phyloP scores from a whole-genome alignment of 2,329 filamentous ascomycete species.

The Triangularia verruculosa region DNA sequence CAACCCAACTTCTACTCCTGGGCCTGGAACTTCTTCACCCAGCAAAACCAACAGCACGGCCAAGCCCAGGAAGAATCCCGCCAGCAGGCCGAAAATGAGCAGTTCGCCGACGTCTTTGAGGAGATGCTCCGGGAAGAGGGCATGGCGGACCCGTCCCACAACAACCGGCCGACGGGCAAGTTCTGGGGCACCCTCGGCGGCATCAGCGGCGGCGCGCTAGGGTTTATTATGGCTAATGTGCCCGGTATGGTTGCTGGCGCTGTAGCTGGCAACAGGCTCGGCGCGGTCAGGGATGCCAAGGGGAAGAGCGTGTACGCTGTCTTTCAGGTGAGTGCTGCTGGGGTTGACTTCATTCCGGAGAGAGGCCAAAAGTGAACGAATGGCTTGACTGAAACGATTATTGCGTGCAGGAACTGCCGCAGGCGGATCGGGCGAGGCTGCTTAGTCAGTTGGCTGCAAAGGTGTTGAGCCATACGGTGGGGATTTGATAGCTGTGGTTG shows the following conservation, averaged over 20 bases:
- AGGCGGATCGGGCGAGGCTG: constrained; percentile 74
- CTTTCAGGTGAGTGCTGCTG: constrained; percentile 55
- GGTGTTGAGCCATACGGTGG: constrained; percentile 78
- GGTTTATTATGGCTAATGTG: constrained; percentile 92
- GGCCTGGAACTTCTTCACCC: constrained; percentile 64
- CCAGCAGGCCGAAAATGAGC: constrained; percentile 51
- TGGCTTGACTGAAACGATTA: background rate
- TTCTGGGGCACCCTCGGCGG: constrained; percentile 90
- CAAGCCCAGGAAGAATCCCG: constrained; percentile 35
- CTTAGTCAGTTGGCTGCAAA: constrained; percentile 81
- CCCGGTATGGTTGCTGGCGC: constrained; percentile 85
- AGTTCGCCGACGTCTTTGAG: constrained; percentile 87
- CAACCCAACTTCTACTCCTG: constrained; percentile 63
- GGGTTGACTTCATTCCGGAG: constrained; percentile 10
- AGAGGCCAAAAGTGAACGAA: background rate
- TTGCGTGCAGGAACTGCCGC: constrained; percentile 67
- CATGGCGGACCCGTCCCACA: constrained; percentile 68
- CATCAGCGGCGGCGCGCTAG: constrained; percentile 81
- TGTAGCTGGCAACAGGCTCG: constrained; percentile 89
- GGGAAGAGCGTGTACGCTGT: constrained; percentile 95
- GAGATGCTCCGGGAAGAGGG: constrained; percentile 86
- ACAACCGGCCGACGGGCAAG: constrained; percentile 59
- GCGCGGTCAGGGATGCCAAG: constrained; percentile 81
- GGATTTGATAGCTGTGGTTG: constrained; percentile 38
- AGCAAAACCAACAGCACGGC: constrained; percentile 22